Evolutionary conservation across 148 eudicot genomes (phyloP), one percentile per base, ranked within the genome.

Genomic region (Silene conica): DNA sequence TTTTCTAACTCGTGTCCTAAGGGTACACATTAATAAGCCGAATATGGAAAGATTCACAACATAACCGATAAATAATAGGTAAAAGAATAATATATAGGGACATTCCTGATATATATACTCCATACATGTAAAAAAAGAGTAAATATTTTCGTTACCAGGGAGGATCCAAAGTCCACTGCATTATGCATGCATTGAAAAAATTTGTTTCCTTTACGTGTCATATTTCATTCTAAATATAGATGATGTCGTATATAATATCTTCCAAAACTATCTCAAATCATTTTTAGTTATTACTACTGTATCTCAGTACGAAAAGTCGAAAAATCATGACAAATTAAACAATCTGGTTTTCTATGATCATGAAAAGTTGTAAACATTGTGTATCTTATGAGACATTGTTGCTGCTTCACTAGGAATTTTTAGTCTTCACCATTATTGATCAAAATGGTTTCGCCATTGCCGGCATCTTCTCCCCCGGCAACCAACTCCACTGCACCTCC

Each of bases 381-480:
- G 41, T 34, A 34, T 34, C 41, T 34, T 48, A 48, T 14, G 16
- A 50, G 16, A 38, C 55, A 50, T 50, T 50, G 55, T 12, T 50
- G 55, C 9, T 38, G 43, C 43, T 38, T 38, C 43, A 50, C 1
- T 50, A 50, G 55, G 4, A 12, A 2, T 50, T 50, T 50, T 50
- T 50, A 50, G 55, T 50, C 55, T 50, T 18, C 55, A 11, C 55
- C 55, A 50, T 50, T 12, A 50, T 50, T 50, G 55, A 50, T 50
- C 15, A 50, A 12, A 50, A 50, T 50, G 55, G 55, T 15, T 50
- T 50, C 87, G 61, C 84, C 88, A 72, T 69, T 81, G 43, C 73
- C 87, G 61, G 66, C 87, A 46, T 76, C 82, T 2, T 76, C 92
- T 0, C 76, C 85, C 14, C 76, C 82, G 65, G 13, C 71, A 34